These are phyloP conservation scores for Toxicodendron radicans DNA, from an alignment of 345 rosid genomes.

Conservation along the genomic window DNA sequence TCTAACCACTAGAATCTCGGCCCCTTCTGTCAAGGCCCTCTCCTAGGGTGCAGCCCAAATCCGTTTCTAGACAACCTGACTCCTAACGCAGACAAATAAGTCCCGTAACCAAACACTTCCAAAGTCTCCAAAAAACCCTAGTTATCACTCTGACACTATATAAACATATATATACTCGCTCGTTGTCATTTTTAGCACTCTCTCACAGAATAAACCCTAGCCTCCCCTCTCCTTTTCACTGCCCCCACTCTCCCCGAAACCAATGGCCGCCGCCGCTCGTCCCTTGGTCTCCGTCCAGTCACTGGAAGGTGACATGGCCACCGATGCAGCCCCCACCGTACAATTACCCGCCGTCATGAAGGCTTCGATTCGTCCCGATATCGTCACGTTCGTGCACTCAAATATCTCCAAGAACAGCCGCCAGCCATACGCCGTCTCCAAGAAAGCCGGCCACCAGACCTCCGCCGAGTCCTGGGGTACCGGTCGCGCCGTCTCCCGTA, in stretches of 20 bases:
- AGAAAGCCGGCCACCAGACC: constrained; percentile 93
- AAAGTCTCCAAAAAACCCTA: constrained; percentile 15
- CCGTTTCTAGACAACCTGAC: not conserved
- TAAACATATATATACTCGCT: not conserved
- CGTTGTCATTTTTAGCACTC: not conserved
- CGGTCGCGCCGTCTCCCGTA: constrained; percentile 99
- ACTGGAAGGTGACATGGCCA: constrained; percentile 78
- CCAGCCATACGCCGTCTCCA: constrained; percentile 95
- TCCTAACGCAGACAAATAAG: constrained; percentile 7
- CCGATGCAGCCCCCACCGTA: constrained; percentile 59
- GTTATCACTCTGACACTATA: not conserved
- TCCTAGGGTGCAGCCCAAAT: not conserved
- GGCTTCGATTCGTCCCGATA: constrained; percentile 81
- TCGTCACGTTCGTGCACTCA: constrained; percentile 70
- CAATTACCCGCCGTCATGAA: constrained; percentile 77
- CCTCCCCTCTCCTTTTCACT: not conserved
- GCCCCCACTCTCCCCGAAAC: not conserved
- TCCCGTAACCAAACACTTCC: not conserved
- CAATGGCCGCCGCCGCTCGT: constrained; percentile 69
- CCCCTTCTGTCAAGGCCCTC: no score
- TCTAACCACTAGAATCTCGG: no score
- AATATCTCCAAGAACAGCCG: constrained; percentile 84
- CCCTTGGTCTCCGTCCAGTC: constrained; percentile 70
- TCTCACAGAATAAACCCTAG: constrained; percentile 13
- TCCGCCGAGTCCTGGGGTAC: constrained; percentile 99